Evolutionary conservation across 345 rosid genomes (phyloP).

Genomic region (Gossypioides kirkii): DNA sequence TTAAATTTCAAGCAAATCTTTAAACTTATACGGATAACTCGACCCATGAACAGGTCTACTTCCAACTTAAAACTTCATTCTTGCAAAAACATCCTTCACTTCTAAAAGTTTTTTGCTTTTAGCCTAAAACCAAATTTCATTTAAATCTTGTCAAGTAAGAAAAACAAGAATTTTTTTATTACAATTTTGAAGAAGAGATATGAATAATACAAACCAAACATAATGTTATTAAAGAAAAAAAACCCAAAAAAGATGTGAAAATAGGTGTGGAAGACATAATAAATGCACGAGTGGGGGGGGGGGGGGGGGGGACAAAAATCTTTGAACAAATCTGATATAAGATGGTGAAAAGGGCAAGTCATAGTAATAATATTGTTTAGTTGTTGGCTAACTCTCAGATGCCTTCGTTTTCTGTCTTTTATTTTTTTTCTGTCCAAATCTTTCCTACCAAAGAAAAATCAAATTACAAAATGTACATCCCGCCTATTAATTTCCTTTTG

Average conservation of each 20-base stretch:
- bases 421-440: neutral
- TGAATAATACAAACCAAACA: no score
- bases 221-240: no score
- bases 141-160: no score
- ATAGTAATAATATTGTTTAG: neutral
- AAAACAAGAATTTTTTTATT: no score
- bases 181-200: no score
- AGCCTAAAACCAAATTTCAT: no score
- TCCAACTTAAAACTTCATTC: neutral
- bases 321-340: neutral
- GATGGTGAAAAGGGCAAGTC: neutral
- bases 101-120: neutral
- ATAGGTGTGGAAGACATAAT: neutral
- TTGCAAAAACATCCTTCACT: neutral
- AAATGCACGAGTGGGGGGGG: neutral
- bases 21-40: no score
- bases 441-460: neutral
- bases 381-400: neutral
- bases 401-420: neutral
- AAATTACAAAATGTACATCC: no score
- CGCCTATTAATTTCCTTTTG: no score
- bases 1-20: no score
- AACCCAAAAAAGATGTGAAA: no score
- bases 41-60: no score
- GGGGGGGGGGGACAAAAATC: neutral